Evolutionary conservation across 2,329 filamentous ascomycete genomes (phyloP), one percentile per base, ranked within the genome.

Genomic region (Pseudogymnoascus sp.): DNA sequence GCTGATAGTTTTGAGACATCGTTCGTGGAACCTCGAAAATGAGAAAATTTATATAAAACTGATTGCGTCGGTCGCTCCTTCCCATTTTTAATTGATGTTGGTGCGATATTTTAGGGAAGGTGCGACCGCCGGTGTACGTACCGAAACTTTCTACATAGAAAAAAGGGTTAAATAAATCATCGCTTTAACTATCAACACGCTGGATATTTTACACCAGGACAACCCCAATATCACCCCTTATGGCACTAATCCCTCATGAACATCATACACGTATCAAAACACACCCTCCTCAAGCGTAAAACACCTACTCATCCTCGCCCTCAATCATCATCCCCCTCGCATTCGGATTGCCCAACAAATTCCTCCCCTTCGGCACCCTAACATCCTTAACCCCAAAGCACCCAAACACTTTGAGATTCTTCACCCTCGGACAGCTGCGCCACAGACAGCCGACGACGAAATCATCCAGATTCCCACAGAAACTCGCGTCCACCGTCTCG

Each of bases 401-500:
- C 11, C 85, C 85, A 74, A 86, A 87, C 0, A 86, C 82, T 57
- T 84, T 84, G 57, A 87, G 71, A 67, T 82, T 79, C 65, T 78
- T 78, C 62, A 87, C 72, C 35, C 77, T 81, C 0, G 86, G 86
- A 64, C 87, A 89, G 58, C 78, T 76, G 18, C 81, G 78, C 74
- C 89, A 89, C 61, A 89, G 82, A 62, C 76, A 78, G 0, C 83
- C 83, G 3, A 89, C 76, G 1, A 89, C 75, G 59, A 83, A 80
- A 66, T 89, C 87, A 16, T 85, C 86, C 4, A 89, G 82, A 30
- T 83, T 76, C 61, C 86, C 84, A 66, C 86, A 88, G 72, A 96
- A 95, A 60, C 87, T 89, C 43, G 94, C 77, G 71, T 96, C 91
- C 43, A 96, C 77, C 62, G 88, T 82, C 63, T 78, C 77, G 35